phyloP scores from a whole-genome alignment of 2,329 filamentous ascomycete genomes.

The Venturia pyrina region DNA sequence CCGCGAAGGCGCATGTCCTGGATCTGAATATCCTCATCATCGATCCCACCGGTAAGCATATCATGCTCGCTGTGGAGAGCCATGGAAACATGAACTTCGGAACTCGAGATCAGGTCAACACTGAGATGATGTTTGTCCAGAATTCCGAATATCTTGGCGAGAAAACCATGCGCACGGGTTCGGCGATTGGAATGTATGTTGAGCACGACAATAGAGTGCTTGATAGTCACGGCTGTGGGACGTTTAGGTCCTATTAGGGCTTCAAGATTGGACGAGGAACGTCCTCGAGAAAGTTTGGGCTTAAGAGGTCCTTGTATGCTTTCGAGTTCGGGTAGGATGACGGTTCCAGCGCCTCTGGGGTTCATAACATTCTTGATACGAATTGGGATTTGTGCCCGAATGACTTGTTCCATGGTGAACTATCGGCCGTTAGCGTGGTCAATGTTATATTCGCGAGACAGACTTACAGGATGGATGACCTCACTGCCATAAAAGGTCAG shows the following conservation, averaged over 20 bases:
- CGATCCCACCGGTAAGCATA: constrained; percentile 20
- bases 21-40: constrained; percentile 37
- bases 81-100: constrained; percentile 95
- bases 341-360: constrained; percentile 65
- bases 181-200: constrained; percentile 98
- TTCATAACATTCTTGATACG: constrained; percentile 92
- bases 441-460: not conserved
- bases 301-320: constrained; percentile 43
- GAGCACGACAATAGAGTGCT: constrained; percentile 91
- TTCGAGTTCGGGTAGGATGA: constrained; percentile 65
- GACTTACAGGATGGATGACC: constrained; percentile 70
- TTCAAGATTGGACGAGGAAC: constrained; percentile 28
- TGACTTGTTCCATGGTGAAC: constrained; percentile 71
- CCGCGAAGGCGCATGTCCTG: constrained; percentile 37
- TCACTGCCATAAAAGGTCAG: constrained; percentile 69
- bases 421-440: not conserved
- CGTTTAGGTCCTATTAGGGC: constrained; percentile 35
- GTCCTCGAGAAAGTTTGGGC: constrained; percentile 42
- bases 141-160: constrained; percentile 86
- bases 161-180: constrained; percentile 90
- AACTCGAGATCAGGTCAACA: constrained; percentile 92
- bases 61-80: constrained; percentile 68
- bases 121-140: constrained; percentile 79
- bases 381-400: constrained; percentile 68
- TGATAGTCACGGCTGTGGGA: constrained; percentile 75